Percentiles rank a stretch among this genome's conserved stretches.
Conservation (phyloP, 2,329 filamentous ascomycete species). For the Cercospora nicotianae region DNA sequence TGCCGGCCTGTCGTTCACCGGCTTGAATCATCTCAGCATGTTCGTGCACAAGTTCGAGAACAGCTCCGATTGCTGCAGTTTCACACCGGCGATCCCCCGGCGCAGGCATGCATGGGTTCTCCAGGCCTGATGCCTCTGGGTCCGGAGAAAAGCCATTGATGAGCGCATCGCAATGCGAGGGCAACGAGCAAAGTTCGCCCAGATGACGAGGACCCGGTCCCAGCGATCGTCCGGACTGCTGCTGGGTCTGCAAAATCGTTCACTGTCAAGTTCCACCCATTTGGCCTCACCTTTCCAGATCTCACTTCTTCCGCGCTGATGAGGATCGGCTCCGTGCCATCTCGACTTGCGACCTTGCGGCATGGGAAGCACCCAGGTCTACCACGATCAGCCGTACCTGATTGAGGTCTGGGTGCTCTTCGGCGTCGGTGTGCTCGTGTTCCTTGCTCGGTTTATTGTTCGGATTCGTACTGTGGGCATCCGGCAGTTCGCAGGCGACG, state of each 20-base stretch:
- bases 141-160: constrained; percentile 4
- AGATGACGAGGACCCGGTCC: background rate
- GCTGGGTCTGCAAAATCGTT: constrained; percentile 7
- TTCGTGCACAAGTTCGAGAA: background rate
- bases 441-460: constrained; percentile 40
- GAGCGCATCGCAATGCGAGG: background rate
- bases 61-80: background rate
- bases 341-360: constrained; percentile 6
- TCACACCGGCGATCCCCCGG: background rate
- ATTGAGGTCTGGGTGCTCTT: constrained; percentile 34
- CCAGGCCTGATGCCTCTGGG: constrained; percentile 7
- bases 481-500: constrained; percentile 44
- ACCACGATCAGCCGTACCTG: constrained; percentile 27
- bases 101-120: constrained; percentile 4
- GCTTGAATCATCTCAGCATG: background rate
- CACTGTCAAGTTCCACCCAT: background rate
- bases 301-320: background rate
- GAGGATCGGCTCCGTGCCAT: background rate
- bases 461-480: constrained; percentile 43
- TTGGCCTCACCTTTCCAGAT: background rate
- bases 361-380: constrained; percentile 28
- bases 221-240: background rate
- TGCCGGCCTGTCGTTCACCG: background rate
- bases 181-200: background rate
- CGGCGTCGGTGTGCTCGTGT: constrained; percentile 36